These are phyloP conservation scores for Neurospora discreta DNA, from an alignment of 495 filamentous ascomycete species.

Conservation along the genomic window DNA sequence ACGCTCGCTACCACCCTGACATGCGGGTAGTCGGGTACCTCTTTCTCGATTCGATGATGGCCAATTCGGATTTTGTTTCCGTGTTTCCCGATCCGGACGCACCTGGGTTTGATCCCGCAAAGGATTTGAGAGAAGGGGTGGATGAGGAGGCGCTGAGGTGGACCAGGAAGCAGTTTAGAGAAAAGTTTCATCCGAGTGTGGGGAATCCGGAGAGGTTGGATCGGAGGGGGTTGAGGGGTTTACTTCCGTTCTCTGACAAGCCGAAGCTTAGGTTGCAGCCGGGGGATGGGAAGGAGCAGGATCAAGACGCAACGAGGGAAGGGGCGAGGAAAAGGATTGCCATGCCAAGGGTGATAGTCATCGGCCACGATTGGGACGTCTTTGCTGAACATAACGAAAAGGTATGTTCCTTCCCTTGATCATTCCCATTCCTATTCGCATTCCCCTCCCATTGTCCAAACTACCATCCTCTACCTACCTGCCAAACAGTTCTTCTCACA, in stretches of 20 bases:
- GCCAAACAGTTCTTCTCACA: neutral
- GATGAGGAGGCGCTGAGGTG: constrained; percentile 34
- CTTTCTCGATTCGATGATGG: constrained; percentile 52
- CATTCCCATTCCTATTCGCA: constrained; percentile 9
- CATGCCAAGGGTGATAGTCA: constrained; percentile 38
- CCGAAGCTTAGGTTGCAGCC: constrained; percentile 32
- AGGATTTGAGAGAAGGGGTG: constrained; percentile 30
- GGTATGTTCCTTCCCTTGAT: constrained; percentile 15
- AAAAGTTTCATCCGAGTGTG: constrained; percentile 42
- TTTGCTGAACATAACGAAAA: constrained; percentile 43
- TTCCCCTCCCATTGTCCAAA: neutral
- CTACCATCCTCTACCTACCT: neutral
- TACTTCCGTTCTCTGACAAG: constrained; percentile 40
- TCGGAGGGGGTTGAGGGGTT: constrained; percentile 31
- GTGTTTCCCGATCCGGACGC: constrained; percentile 50
- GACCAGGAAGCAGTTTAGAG: constrained; percentile 27
- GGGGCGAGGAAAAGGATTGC: neutral
- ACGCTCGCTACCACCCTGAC: constrained; percentile 29
- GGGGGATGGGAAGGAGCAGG: constrained; percentile 8
- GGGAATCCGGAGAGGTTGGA: constrained; percentile 46
- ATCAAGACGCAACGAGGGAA: neutral
- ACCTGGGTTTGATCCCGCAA: constrained; percentile 30
- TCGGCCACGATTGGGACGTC: constrained; percentile 49
- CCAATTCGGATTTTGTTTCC: constrained; percentile 48
- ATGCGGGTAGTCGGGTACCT: constrained; percentile 32